These are phyloP conservation scores for Skeletonema marinoi DNA, from an alignment of 108 stramenopile species.

Conservation along the genomic window DNA sequence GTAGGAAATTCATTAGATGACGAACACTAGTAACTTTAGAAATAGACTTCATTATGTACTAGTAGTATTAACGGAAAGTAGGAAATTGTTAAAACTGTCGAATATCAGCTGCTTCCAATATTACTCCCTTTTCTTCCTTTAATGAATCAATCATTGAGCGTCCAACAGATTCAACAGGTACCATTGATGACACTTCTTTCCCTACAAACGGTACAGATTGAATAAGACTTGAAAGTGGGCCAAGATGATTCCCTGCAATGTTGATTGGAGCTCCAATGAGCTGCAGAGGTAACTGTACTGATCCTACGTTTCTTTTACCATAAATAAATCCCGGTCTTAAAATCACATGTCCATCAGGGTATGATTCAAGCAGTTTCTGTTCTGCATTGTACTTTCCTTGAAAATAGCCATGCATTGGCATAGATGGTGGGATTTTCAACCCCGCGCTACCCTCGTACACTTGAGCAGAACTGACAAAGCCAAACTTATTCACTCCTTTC, in stretches of 20 bases:
- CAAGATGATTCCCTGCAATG: slow-evolving; percentile 42
- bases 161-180: slow-evolving; percentile 38
- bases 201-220: slow-evolving; percentile 46
- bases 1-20: not conserved
- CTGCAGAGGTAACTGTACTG: slow-evolving; percentile 40
- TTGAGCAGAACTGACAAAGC: slow-evolving; percentile 72
- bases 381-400: slow-evolving; percentile 76
- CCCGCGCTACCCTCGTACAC: slow-evolving; percentile 44
- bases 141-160: slow-evolving; percentile 41
- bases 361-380: slow-evolving; percentile 44
- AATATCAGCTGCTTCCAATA: slow-evolving; percentile 41
- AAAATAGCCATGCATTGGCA: slow-evolving; percentile 69
- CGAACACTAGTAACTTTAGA: not conserved
- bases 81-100: slow-evolving; percentile 15
- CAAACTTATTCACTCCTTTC: slow-evolving; percentile 54
- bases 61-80: not conserved
- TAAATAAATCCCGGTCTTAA: slow-evolving; percentile 77
- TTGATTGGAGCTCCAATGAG: slow-evolving; percentile 36
- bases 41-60: not conserved
- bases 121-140: slow-evolving; percentile 10
- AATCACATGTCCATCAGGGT: slow-evolving; percentile 57
- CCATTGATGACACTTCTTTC: slow-evolving; percentile 40
- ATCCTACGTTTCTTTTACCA: slow-evolving; percentile 45
- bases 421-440: slow-evolving; percentile 39
- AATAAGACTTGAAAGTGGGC: slow-evolving; percentile 39